Percentiles rank a stretch among this genome's conserved stretches.
phyloP scores from a whole-genome alignment of 192 early-diverging fungal genomes.

The Backusella tuberculispora region DNA sequence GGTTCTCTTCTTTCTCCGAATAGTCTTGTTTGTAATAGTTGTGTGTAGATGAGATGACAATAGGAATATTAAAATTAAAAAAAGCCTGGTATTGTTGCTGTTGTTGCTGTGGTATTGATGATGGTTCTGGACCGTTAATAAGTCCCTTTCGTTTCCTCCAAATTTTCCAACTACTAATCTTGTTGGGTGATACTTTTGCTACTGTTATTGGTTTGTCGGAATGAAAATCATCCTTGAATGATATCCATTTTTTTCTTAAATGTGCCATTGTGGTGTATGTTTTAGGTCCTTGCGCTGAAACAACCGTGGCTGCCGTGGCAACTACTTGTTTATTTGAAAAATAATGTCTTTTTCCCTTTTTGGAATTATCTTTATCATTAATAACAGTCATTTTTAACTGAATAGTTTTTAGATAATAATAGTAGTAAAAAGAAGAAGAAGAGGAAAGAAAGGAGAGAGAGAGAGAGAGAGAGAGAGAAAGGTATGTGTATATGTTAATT shows the following conservation, averaged over 20 bases:
- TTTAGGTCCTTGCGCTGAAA: background rate
- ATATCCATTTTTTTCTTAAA: slow-evolving; percentile 16
- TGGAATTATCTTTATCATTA: background rate
- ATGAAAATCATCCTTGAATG: background rate
- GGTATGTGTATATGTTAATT: too few species aligned
- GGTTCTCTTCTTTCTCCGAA: background rate
- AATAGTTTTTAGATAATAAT: background rate
- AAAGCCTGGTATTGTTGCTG: background rate
- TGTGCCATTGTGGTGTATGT: slow-evolving; percentile 2
- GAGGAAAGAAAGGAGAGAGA: background rate
- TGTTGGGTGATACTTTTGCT: background rate
- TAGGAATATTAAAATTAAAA: slow-evolving; percentile 13
- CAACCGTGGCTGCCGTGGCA: background rate
- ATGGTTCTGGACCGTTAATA: background rate
- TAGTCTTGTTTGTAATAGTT: background rate
- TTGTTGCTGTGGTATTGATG: background rate
- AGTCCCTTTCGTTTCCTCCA: background rate
- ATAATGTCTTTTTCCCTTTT: background rate
- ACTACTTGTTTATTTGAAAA: slow-evolving; percentile 4
- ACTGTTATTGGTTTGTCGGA: background rate
- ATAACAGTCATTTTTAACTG: background rate
- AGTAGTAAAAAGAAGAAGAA: background rate
- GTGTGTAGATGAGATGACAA: slow-evolving; percentile 16
- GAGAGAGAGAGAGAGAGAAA: too few species aligned
- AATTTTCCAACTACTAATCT: background rate